These are phyloP conservation scores for Lodderomyces orthopsilosis DNA, from an alignment of 1,139 yeast genomes.

Conservation along the genomic window DNA sequence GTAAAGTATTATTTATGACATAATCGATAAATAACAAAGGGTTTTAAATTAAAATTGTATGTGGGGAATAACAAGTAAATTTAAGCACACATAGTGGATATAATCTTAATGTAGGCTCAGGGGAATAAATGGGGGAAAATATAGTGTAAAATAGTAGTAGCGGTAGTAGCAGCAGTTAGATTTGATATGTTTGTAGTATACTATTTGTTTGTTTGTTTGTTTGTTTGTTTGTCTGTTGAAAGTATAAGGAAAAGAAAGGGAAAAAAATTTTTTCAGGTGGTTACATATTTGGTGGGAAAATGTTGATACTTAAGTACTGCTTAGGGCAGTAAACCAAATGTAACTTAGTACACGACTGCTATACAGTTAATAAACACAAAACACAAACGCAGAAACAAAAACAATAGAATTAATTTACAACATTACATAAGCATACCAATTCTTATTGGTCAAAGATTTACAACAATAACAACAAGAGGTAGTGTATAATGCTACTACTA, in stretches of 20 bases:
- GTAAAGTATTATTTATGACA: constrained; percentile 1
- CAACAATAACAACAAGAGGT: neutral
- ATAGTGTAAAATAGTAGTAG: constrained; percentile 7
- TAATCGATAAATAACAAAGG: constrained; percentile 7
- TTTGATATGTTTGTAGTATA: constrained; percentile 15
- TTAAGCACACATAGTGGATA: constrained; percentile 36
- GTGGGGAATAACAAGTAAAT: constrained; percentile 13
- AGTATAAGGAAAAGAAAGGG: constrained; percentile 8
- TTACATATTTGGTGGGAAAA: constrained; percentile 1
- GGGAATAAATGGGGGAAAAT: constrained; percentile 16
- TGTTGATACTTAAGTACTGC: neutral
- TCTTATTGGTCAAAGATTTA: neutral
- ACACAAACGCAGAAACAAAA: neutral
- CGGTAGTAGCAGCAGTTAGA: constrained; percentile 11
- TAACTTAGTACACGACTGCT: neutral
- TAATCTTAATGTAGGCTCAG: constrained; percentile 8
- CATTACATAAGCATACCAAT: too few relatives aligned
- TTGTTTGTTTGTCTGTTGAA: neutral
- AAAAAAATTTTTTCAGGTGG: constrained; percentile 10
- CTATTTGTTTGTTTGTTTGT: constrained; percentile 8
- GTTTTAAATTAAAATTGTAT: constrained; percentile 1
- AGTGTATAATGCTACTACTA: neutral
- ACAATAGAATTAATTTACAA: too few relatives aligned
- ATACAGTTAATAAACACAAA: neutral
- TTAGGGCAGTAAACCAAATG: neutral